Percentiles rank a stretch among this genome's conserved stretches.
Evolutionary conservation across 2,329 filamentous ascomycete genomes (phyloP).

Genomic region (Keithomyces neogunnii): DNA sequence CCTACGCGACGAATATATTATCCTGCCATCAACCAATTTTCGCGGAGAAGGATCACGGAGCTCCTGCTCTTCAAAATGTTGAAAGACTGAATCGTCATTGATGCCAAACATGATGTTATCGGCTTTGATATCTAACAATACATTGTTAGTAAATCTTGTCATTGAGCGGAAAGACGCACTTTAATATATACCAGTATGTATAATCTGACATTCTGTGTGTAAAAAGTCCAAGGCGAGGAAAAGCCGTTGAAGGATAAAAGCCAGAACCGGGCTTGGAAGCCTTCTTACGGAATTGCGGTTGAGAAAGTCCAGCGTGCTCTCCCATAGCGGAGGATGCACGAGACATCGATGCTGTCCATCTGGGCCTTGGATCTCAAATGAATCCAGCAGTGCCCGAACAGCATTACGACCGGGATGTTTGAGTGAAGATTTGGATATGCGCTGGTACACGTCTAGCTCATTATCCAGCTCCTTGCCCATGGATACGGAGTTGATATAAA

Average conservation of each 20-base stretch:
- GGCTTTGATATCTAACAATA: constrained; percentile 31
- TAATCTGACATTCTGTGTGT: constrained; percentile 34
- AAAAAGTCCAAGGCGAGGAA: constrained; percentile 37
- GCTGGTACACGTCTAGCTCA: constrained; percentile 3
- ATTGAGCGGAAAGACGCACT: too few species aligned
- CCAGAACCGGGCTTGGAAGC: constrained; percentile 25
- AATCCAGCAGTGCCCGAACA: constrained; percentile 27
- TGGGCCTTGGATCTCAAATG: constrained; percentile 26
- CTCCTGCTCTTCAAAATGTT: constrained; percentile 29
- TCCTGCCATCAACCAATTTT: background rate
- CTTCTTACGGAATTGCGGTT: constrained; percentile 28
- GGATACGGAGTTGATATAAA: background rate
- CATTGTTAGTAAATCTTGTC: background rate
- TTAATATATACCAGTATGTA: constrained; percentile 32
- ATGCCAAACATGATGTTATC: constrained; percentile 39
- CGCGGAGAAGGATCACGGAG: constrained; percentile 9
- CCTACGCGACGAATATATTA: background rate
- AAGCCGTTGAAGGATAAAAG: constrained; percentile 26
- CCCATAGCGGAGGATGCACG: constrained; percentile 32
- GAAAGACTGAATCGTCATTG: constrained; percentile 29
- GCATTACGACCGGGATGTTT: constrained; percentile 19
- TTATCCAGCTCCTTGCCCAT: background rate
- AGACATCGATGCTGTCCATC: constrained; percentile 27
- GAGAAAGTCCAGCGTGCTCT: constrained; percentile 30
- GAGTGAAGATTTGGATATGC: background rate